phyloP scores from a whole-genome alignment of 345 rosid genomes.

The Linum tenue region DNA sequence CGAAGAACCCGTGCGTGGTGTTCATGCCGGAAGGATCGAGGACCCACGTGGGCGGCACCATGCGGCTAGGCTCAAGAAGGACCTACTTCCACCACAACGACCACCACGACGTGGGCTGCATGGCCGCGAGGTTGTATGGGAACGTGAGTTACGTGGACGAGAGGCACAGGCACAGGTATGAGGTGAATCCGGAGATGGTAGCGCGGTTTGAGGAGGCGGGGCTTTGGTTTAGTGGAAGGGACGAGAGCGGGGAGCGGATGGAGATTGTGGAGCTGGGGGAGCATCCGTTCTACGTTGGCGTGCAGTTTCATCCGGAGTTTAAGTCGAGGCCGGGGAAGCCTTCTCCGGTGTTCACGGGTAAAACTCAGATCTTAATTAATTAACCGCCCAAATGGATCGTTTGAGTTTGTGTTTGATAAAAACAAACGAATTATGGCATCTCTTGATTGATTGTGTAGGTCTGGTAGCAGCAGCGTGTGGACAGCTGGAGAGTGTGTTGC shows the following conservation, averaged over 20 bases:
- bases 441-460: not conserved
- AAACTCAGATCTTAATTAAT: too few species aligned
- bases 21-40: constrained; percentile 72
- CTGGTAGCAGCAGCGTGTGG: constrained; percentile 8
- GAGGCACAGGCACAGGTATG: constrained; percentile 7
- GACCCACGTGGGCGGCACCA: constrained; percentile 10
- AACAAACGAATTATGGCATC: too few species aligned
- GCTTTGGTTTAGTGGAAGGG: constrained; percentile 3
- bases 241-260: constrained; percentile 6
- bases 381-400: too few species aligned
- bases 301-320: constrained; percentile 5
- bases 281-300: constrained; percentile 3
- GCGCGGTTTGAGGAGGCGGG: constrained; percentile 7
- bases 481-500: not conserved
- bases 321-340: constrained; percentile 10
- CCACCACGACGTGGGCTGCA: too few species aligned
- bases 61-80: constrained; percentile 7
- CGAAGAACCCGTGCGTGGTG: constrained; percentile 70
- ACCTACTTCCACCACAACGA: not conserved
- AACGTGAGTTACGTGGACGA: not conserved
- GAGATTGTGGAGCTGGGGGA: constrained; percentile 3
- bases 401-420: too few species aligned
- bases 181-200: constrained; percentile 11
- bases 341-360: constrained; percentile 5
- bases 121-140: constrained; percentile 6